phyloP scores from a whole-genome alignment of 208 protist species.

The Leishmania gerbilli region DNA sequence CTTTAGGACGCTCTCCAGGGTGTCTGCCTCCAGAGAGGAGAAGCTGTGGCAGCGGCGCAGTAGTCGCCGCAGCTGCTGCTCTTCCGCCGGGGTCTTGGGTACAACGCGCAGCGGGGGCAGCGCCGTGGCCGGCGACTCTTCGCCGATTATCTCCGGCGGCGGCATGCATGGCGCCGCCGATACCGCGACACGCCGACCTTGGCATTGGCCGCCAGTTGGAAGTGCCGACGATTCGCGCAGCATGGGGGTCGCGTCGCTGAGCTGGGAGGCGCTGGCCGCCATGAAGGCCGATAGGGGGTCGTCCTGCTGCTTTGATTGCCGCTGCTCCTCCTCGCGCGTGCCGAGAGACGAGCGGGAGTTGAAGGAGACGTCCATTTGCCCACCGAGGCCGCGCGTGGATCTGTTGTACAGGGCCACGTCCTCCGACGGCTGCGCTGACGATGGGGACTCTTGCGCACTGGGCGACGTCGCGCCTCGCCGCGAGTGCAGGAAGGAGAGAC shows the following conservation, averaged over 20 bases:
- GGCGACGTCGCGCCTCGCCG: slow-evolving; percentile 4
- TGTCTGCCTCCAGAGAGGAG: slow-evolving; percentile 54
- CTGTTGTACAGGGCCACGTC: slow-evolving; percentile 6
- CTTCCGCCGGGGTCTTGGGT: slow-evolving; percentile 45
- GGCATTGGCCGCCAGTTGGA: slow-evolving; percentile 26
- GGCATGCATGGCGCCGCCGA: slow-evolving; percentile 48
- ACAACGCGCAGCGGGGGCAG: slow-evolving; percentile 48
- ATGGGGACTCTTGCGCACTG: slow-evolving; percentile 24
- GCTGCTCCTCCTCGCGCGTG: neutral
- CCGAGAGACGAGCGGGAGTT: slow-evolving; percentile 28
- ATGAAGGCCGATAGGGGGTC: slow-evolving; percentile 22
- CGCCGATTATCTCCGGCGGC: slow-evolving; percentile 3
- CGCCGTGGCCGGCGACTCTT: slow-evolving; percentile 23
- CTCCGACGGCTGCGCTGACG: slow-evolving; percentile 24
- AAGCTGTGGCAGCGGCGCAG: slow-evolving; percentile 75
- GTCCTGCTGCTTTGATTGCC: neutral
- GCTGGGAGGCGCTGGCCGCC: slow-evolving; percentile 12
- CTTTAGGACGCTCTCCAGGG: slow-evolving; percentile 50
- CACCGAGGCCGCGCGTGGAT: slow-evolving; percentile 12
- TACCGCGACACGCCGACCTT: slow-evolving; percentile 64
- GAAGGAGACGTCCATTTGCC: slow-evolving; percentile 24
- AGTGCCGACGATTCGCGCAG: slow-evolving; percentile 21
- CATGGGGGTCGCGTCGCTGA: slow-evolving; percentile 17
- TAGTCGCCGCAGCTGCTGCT: slow-evolving; percentile 46
- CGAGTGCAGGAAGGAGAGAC: slow-evolving; percentile 29